phyloP scores from a whole-genome alignment of 208 protist species.

The Trypanosoma boissoni region DNA sequence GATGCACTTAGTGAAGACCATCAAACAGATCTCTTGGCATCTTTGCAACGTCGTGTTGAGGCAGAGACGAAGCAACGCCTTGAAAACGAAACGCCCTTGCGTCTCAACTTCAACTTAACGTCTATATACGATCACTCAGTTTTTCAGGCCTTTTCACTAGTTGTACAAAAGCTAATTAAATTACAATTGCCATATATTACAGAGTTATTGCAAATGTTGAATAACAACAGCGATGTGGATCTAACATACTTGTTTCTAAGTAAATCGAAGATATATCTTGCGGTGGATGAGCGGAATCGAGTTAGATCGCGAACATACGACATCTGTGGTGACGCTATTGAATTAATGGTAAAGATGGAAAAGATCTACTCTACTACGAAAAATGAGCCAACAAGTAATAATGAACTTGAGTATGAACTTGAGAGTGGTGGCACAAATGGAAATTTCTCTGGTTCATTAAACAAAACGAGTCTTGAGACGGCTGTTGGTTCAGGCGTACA shows the following conservation, averaged over 20 bases:
- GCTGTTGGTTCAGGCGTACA: conserved; percentile 25
- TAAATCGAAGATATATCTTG: conserved; percentile 84
- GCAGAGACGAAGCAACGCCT: conserved; percentile 74
- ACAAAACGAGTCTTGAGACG: conserved; percentile 21
- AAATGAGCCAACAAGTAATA: not conserved
- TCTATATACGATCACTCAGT: conserved; percentile 91
- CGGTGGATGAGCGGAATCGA: conserved; percentile 77
- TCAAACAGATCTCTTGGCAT: conserved; percentile 74
- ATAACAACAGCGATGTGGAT: conserved; percentile 85
- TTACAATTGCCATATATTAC: conserved; percentile 77
- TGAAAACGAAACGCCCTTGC: conserved; percentile 51
- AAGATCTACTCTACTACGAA: conserved; percentile 43
- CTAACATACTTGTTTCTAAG: conserved; percentile 86
- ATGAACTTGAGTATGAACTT: conserved; percentile 9
- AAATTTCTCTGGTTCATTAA: not conserved
- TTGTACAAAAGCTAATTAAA: conserved; percentile 84
- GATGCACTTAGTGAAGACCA: conserved; percentile 86
- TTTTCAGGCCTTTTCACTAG: conserved; percentile 88
- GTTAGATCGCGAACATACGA: conserved; percentile 80
- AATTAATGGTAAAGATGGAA: conserved; percentile 75
- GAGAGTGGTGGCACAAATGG: not conserved
- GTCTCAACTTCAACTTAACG: conserved; percentile 89
- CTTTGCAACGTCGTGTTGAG: conserved; percentile 75
- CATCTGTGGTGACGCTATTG: conserved; percentile 85
- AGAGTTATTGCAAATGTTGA: conserved; percentile 83